These are phyloP conservation scores for sorghum (Sorghum bicolor) DNA, from an alignment of 176 grass and related monocot species.

Conservation along the genomic window DNA sequence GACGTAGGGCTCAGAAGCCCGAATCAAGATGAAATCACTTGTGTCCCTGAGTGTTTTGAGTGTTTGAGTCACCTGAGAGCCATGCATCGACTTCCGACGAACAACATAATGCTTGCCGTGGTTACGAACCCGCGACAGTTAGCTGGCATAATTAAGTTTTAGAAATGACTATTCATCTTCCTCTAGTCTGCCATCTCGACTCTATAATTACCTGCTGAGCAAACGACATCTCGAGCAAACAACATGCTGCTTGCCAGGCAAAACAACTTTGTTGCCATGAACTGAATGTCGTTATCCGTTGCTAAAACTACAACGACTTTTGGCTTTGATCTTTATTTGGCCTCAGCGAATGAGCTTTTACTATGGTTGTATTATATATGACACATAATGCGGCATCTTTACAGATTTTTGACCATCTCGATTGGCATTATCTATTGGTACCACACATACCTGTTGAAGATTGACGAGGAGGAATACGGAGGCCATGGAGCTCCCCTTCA, in stretches of 20 bases:
- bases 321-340: background rate
- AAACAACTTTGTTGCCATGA: background rate
- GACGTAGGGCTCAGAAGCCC: too few species aligned
- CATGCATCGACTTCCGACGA: too few species aligned
- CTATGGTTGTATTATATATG: background rate
- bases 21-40: too few species aligned
- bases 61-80: too few species aligned
- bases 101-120: too few species aligned
- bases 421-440: slow-evolving; percentile 82
- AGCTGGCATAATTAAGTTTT: too few species aligned
- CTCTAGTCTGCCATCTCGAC: too few species aligned
- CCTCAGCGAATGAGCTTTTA: background rate
- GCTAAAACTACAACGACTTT: slow-evolving; percentile 40
- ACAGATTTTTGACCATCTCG: slow-evolving; percentile 77
- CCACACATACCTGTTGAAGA: slow-evolving; percentile 69
- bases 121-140: too few species aligned
- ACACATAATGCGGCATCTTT: background rate
- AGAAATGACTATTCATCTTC: too few species aligned
- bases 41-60: too few species aligned
- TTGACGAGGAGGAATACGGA: slow-evolving; percentile 93
- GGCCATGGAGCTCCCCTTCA: slow-evolving; percentile 81
- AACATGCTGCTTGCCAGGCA: background rate
- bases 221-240: too few species aligned
- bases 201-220: too few species aligned
- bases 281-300: background rate